Conservation (phyloP, 1,284 basidiomycete species). For the Cutaneotrichosporon spelunceum region DNA sequence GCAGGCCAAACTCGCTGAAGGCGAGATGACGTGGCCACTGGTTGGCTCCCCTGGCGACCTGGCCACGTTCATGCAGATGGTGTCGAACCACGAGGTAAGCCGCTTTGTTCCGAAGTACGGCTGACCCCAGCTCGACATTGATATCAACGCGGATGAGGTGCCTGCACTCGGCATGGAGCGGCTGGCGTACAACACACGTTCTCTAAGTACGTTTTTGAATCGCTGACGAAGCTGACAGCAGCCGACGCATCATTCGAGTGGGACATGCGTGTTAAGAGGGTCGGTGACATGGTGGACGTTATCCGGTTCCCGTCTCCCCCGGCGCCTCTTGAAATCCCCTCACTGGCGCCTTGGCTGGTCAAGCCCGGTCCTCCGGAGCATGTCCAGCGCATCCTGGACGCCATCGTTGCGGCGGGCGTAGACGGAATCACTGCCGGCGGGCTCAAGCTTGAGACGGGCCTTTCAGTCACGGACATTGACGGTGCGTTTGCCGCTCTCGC, state of each 20-base stretch:
- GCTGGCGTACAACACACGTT: conserved; percentile 40
- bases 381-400: conserved; percentile 16
- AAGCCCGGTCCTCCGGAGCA: background rate
- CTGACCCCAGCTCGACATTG: conserved; percentile 31
- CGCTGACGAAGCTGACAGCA: conserved; percentile 8
- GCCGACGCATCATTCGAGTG: conserved; percentile 46
- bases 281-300: background rate
- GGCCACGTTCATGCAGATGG: conserved; percentile 40
- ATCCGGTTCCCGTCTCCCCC: background rate
- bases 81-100: conserved; percentile 34
- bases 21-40: conserved; percentile 48
- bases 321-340: conserved; percentile 13
- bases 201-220: conserved; percentile 32
- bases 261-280: conserved; percentile 25
- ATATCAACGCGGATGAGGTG: conserved; percentile 30
- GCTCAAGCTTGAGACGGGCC: conserved; percentile 15
- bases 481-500: conserved; percentile 25
- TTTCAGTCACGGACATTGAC: conserved; percentile 16
- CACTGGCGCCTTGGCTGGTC: conserved; percentile 1
- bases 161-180: conserved; percentile 27
- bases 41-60: conserved; percentile 38
- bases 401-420: conserved; percentile 21
- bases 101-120: too few species aligned
- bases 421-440: conserved; percentile 27
- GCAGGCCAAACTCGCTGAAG: conserved; percentile 28